Percentiles rank a stretch among this genome's conserved stretches.
phyloP scores from a whole-genome alignment of 2,329 filamentous ascomycete genomes.

The Phyllosticta citrichinensis region DNA sequence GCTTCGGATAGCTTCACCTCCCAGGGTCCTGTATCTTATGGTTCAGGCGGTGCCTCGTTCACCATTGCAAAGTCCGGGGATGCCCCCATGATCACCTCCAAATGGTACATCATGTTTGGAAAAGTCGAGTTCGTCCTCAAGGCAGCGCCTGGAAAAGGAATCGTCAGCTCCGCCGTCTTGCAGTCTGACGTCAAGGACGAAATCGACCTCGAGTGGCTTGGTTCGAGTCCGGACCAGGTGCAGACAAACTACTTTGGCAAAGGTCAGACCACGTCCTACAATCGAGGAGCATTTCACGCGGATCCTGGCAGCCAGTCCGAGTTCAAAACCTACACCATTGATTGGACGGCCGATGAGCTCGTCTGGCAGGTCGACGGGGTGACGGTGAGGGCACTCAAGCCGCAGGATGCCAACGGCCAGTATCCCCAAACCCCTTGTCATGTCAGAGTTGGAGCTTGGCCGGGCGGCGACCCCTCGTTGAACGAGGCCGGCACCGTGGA shows the following conservation, averaged over 20 bases:
- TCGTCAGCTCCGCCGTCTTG: slow-evolving; percentile 85
- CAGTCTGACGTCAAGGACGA: slow-evolving; percentile 90
- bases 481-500: slow-evolving; percentile 73
- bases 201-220: slow-evolving; percentile 96
- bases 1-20: slow-evolving; percentile 68
- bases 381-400: slow-evolving; percentile 65
- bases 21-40: slow-evolving; percentile 62
- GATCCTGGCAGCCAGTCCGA: slow-evolving; percentile 56
- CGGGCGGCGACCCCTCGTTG: slow-evolving; percentile 78
- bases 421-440: slow-evolving; percentile 96
- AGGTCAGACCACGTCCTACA: slow-evolving; percentile 73
- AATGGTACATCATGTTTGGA: slow-evolving; percentile 99
- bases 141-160: slow-evolving; percentile 77
- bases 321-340: slow-evolving; percentile 80
- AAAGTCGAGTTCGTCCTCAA: slow-evolving; percentile 78
- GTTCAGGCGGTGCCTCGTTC: slow-evolving; percentile 67
- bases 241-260: slow-evolving; percentile 98
- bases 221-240: slow-evolving; percentile 63
- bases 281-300: slow-evolving; percentile 73
- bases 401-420: slow-evolving; percentile 59
- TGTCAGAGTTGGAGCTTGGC: slow-evolving; percentile 85
- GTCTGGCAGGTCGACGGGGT: slow-evolving; percentile 76
- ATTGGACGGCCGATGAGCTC: slow-evolving; percentile 81
- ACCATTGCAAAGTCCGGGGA: slow-evolving; percentile 71
- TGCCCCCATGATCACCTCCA: slow-evolving; percentile 72